These are phyloP conservation scores for Centrapalus pauciflorus DNA, from an alignment of 129 eudicot species.

Conservation along the genomic window DNA sequence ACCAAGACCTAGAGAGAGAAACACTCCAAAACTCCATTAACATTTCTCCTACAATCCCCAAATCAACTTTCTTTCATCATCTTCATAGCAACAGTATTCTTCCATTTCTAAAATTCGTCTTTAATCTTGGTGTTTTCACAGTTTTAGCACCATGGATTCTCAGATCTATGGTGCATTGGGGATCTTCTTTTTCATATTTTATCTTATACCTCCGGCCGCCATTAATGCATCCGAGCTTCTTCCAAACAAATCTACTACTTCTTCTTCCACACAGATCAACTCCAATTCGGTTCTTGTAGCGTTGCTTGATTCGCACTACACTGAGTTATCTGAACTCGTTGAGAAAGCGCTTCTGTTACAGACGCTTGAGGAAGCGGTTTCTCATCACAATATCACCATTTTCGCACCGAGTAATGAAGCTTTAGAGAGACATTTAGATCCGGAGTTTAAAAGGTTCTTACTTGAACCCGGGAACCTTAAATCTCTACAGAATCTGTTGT, in stretches of 20 bases:
- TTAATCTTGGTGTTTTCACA: conserved; percentile 7
- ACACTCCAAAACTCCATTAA: neutral
- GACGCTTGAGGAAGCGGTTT: conserved; percentile 54
- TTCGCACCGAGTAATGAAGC: conserved; percentile 87
- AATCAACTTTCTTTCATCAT: too few species aligned
- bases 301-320: conserved; percentile 75
- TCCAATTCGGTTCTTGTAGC: conserved; percentile 88
- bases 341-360: conserved; percentile 77
- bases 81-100: too few species aligned
- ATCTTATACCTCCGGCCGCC: conserved; percentile 14
- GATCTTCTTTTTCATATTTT: conserved; percentile 15
- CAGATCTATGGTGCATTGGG: conserved; percentile 57
- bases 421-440: conserved; percentile 55
- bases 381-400: conserved; percentile 61
- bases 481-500: conserved; percentile 64
- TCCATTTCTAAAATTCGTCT: neutral
- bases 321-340: conserved; percentile 74
- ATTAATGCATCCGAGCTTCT: conserved; percentile 30
- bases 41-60: too few species aligned
- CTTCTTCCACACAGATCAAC: conserved; percentile 35
- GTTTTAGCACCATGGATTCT: conserved; percentile 48
- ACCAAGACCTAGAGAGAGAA: conserved; percentile 10
- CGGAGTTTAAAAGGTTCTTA: conserved; percentile 72
- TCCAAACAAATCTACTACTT: neutral
- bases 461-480: conserved; percentile 75